Base-by-base conservation (phyloP, 345 rosid genomes). In the Kandelia obovata region DNA sequence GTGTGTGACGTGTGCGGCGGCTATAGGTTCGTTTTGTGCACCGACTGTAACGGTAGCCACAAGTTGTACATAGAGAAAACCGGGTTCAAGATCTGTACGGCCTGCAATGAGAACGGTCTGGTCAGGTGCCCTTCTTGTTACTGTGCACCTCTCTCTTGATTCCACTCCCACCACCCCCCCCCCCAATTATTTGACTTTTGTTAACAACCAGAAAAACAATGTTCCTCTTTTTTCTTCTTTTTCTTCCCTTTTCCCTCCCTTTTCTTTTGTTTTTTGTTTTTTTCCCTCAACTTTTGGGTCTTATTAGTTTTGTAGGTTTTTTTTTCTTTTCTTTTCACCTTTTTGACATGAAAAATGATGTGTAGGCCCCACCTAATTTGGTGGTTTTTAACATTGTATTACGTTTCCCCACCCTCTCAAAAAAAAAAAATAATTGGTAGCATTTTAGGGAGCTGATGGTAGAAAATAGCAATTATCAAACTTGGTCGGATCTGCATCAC, bases 31-130 rank as follows among this genome's bases (percentile, higher is more conserved):
- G 79, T 87, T 8, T 73, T 90, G 67, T 95, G 99, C 78, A 17
- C 61, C 5, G 77, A 68, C 0, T 95, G 99, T 63, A 66, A 84
- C 58, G 99, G 97, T 35, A 92, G 98, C 82, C 96, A 83, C 64
- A 95, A 92, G 84, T 30, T 95, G 64, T 87, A 87, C 71, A 68
- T 65, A 39, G 92, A 84, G 69, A 89, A 92, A 74, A 34, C 34
- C 73, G 84, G 96, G 46, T 92, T 95, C 75, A 81, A 78, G 77
- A 71, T 80, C 13, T 95, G 99, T 62, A 68, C 77, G 31, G 66
- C 49, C 31, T 95, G 99, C 75, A 95, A 95, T 56, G 96, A 87
- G 86, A 88, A 95, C 74, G 99, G 99, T 58, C 82, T 95, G 53
- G 70, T 86, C 77, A 86, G 96, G 89, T 95, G 99, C 88, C 81